A percentile compares a stretch with the other conserved stretches of the same genome.
phyloP scores from a whole-genome alignment of 2,329 filamentous ascomycete species.

The Hymenoscyphus linearis region DNA sequence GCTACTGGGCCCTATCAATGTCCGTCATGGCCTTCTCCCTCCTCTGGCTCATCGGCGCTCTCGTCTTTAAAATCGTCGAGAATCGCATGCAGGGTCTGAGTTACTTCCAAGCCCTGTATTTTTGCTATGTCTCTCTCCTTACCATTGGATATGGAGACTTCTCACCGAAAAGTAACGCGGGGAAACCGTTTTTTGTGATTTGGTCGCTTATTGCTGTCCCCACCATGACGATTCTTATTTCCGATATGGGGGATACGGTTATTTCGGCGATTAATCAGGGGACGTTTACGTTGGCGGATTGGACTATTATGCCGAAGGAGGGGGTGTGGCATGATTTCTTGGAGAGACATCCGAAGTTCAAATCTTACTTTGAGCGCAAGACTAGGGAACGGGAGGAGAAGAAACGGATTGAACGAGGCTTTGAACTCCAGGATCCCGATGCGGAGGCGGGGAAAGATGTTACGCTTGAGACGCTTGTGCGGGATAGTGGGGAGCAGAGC shows the following conservation, averaged over 20 bases:
- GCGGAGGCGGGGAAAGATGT: slow-evolving; percentile 19
- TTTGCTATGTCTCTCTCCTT: slow-evolving; percentile 62
- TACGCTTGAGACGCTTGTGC: slow-evolving; percentile 38
- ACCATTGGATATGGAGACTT: slow-evolving; percentile 68
- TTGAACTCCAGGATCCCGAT: slow-evolving; percentile 31
- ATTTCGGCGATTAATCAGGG: slow-evolving; percentile 58
- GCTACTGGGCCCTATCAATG: slow-evolving; percentile 53
- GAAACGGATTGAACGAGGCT: slow-evolving; percentile 36
- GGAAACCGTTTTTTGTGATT: slow-evolving; percentile 64
- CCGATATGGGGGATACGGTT: slow-evolving; percentile 59
- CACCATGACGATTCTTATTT: slow-evolving; percentile 63
- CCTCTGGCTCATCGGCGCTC: slow-evolving; percentile 61
- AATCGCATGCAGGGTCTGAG: slow-evolving; percentile 44
- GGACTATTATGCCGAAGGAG: slow-evolving; percentile 59
- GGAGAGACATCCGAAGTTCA: slow-evolving; percentile 40
- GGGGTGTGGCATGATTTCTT: slow-evolving; percentile 50
- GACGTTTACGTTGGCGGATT: slow-evolving; percentile 56
- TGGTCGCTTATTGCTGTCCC: slow-evolving; percentile 66
- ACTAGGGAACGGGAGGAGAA: slow-evolving; percentile 37
- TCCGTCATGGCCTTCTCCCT: slow-evolving; percentile 54
- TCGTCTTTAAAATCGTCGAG: slow-evolving; percentile 60
- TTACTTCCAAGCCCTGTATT: slow-evolving; percentile 64
- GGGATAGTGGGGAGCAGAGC: slow-evolving; percentile 24
- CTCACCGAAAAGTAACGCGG: slow-evolving; percentile 57
- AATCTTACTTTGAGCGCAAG: slow-evolving; percentile 34